phyloP scores from a whole-genome alignment of 2,329 filamentous ascomycete genomes.

The Trichoderma simmonsii region DNA sequence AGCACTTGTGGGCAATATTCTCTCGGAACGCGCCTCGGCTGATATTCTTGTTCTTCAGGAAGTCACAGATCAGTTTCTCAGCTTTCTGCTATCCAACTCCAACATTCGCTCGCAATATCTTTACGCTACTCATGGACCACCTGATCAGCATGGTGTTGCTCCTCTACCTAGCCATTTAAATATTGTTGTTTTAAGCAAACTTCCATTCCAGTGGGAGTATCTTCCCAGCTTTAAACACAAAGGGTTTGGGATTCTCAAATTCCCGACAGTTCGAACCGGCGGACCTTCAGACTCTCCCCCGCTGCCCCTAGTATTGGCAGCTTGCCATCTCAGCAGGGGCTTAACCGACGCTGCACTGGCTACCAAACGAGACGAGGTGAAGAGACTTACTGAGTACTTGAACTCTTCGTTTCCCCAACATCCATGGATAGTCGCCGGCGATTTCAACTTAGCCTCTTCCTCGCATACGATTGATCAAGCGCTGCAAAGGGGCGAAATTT shows the following conservation, averaged over 20 bases:
- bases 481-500: slow-evolving; percentile 51
- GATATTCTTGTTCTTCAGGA: slow-evolving; percentile 58
- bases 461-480: slow-evolving; percentile 52
- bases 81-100: slow-evolving; percentile 47
- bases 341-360: slow-evolving; percentile 56
- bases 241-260: slow-evolving; percentile 49
- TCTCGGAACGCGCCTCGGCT: slow-evolving; percentile 40
- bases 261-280: slow-evolving; percentile 28
- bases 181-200: slow-evolving; percentile 56
- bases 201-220: slow-evolving; percentile 53
- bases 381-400: slow-evolving; percentile 48
- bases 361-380: slow-evolving; percentile 55
- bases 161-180: slow-evolving; percentile 61
- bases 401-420: slow-evolving; percentile 37
- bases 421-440: slow-evolving; percentile 58
- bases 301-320: slow-evolving; percentile 48
- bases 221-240: slow-evolving; percentile 57
- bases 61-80: slow-evolving; percentile 62
- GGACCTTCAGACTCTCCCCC: slow-evolving; percentile 23
- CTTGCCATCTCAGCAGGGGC: slow-evolving; percentile 60
- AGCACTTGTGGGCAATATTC: slow-evolving; percentile 42
- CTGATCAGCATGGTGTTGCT: slow-evolving; percentile 47
- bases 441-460: slow-evolving; percentile 64
- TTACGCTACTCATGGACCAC: slow-evolving; percentile 57
- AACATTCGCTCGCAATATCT: slow-evolving; percentile 48